These are phyloP conservation scores for Platanthera zijinensis DNA, from an alignment of 106 monocot genomes.

Conservation along the genomic window DNA sequence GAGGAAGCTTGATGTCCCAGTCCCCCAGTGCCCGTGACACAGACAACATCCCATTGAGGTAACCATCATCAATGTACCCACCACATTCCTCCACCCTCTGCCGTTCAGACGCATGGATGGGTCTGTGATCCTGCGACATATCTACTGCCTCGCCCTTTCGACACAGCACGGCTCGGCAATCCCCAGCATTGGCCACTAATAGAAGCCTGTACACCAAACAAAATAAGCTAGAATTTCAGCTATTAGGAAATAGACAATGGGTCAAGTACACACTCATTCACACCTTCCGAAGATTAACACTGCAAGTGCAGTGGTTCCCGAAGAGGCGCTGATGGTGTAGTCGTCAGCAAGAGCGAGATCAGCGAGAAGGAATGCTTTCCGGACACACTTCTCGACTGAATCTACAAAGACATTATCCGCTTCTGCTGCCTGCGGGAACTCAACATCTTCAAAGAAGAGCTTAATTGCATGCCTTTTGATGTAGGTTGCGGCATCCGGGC, in stretches of 20 bases:
- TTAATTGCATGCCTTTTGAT: conserved; percentile 59
- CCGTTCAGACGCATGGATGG: conserved; percentile 28
- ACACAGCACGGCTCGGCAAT: conserved; percentile 55
- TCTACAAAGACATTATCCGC: conserved; percentile 34
- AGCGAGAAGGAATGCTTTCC: conserved; percentile 52
- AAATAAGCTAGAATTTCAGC: neutral
- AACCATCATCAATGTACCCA: conserved; percentile 48
- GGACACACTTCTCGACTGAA: conserved; percentile 38
- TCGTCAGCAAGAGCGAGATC: conserved; percentile 68
- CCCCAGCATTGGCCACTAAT: conserved; percentile 60
- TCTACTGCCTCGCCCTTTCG: conserved; percentile 48
- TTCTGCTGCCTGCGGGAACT: conserved; percentile 49
- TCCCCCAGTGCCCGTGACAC: conserved; percentile 53
- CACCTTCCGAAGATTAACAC: conserved; percentile 71
- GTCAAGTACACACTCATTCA: neutral
- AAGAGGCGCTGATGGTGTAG: conserved; percentile 38
- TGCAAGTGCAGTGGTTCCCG: conserved; percentile 71
- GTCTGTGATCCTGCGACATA: conserved; percentile 56
- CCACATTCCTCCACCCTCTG: conserved; percentile 35
- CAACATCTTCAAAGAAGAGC: conserved; percentile 60
- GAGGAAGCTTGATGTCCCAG: conserved; percentile 49
- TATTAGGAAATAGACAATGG: neutral
- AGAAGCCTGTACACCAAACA: conserved; percentile 23
- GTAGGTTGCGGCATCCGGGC: conserved; percentile 70
- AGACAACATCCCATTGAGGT: conserved; percentile 59